Conservation (phyloP, 371 early-diverging fungal species). For the Mucor racemosus region DNA sequence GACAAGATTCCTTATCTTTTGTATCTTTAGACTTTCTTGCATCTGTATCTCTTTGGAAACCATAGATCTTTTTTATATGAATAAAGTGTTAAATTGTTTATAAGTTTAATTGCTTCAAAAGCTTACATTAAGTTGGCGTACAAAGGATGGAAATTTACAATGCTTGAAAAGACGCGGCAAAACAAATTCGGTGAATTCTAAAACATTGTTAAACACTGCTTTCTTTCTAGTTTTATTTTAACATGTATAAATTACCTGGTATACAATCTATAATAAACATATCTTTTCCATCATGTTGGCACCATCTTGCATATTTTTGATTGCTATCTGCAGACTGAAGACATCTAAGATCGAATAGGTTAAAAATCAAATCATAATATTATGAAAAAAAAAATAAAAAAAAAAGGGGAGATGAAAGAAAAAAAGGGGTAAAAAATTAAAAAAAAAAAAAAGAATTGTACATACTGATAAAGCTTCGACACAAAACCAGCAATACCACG, state of each 20-base stretch:
- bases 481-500: conserved; percentile 56
- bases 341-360: conserved; percentile 31
- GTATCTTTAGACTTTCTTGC: conserved; percentile 60
- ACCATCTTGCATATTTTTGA: conserved; percentile 53
- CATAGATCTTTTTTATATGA: conserved; percentile 46
- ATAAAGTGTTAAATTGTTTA: no score
- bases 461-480: conserved; percentile 54
- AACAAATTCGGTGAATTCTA: conserved; percentile 57
- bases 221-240: background rate
- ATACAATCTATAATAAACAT: conserved; percentile 59
- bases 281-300: conserved; percentile 47
- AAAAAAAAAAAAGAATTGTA: background rate
- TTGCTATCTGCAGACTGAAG: conserved; percentile 41
- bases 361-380: background rate
- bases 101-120: background rate
- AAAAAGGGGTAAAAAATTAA: conserved; percentile 3
- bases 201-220: background rate
- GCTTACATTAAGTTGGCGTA: conserved; percentile 58
- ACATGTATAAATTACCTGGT: conserved; percentile 34
- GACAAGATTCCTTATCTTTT: conserved; percentile 54
- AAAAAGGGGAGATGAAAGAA: no score
- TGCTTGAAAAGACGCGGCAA: conserved; percentile 58
- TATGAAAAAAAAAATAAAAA: conserved; percentile 1
- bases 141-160: conserved; percentile 63
- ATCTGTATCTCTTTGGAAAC: conserved; percentile 60